Conservation (phyloP, 768 basidiomycete species). For the Leccinellum rugosiceps region DNA sequence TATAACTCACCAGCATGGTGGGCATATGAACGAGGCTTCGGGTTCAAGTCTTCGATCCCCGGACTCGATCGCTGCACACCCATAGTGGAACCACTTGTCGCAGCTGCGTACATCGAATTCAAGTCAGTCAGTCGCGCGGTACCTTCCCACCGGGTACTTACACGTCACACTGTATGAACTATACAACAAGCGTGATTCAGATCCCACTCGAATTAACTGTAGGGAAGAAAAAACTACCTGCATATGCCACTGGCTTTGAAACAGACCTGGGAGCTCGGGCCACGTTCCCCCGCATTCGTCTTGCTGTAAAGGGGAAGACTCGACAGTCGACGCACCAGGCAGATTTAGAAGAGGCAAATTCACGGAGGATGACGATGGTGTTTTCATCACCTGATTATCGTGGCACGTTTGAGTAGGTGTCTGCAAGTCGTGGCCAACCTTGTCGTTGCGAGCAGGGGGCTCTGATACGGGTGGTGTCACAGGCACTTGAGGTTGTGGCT, state of each 20-base stretch:
- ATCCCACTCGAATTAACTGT: not conserved
- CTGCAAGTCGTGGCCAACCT: not conserved
- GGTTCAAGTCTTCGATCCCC: slow-evolving; percentile 37
- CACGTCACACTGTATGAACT: slow-evolving; percentile 38
- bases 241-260: slow-evolving; percentile 17
- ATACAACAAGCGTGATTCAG: not conserved
- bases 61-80: slow-evolving; percentile 41
- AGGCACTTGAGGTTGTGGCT: not conserved
- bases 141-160: slow-evolving; percentile 10
- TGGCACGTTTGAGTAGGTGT: not conserved
- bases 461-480: not conserved
- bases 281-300: slow-evolving; percentile 1
- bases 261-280: slow-evolving; percentile 11
- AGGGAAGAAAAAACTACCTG: slow-evolving; percentile 15
- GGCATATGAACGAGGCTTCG: slow-evolving; percentile 38
- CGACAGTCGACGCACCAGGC: not conserved
- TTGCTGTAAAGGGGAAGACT: slow-evolving; percentile 1
- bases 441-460: not conserved
- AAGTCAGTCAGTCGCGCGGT: not conserved
- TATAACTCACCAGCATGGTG: slow-evolving; percentile 35
- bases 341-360: not conserved
- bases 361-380: not conserved
- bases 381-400: not conserved
- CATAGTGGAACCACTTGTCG: slow-evolving; percentile 49
- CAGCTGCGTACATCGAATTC: slow-evolving; percentile 29